Evolutionary conservation across 129 eudicot genomes (phyloP), one percentile per base, ranked within the genome.

Genomic region (sunflower (Helianthus annuus)): DNA sequence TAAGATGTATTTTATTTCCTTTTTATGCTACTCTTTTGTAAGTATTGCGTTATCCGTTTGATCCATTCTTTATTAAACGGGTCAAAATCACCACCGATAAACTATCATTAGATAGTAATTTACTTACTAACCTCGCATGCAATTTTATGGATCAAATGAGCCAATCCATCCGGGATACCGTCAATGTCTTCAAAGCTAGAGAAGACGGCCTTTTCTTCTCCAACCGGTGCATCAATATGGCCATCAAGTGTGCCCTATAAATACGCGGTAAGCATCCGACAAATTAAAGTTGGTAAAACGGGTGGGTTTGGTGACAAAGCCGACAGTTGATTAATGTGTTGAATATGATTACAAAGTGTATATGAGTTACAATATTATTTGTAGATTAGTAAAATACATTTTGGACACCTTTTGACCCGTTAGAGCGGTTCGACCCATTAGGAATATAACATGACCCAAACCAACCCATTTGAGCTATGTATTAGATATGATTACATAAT

Each of bases 81-180:
- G 17, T 5, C 19, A 17, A 15, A 10, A 11, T 16, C 44, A 15
- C 19, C 22, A 13, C 56, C 8, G 24, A 14, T 24, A 13, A 7
- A 24, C 22, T 19, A 71, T 39, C 9, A 22, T 5, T 2, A 19
- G 29, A 27, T 52, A 24, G 54, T 11, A 62, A 24, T 62, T 27
- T 52, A 42, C 48, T 42, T 36, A 65, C 75, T 51, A 63, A 86
- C 98, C 97, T 94, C 98, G 32, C 89, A 85, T 19, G 96, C 86
- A 49, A 94, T 75, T 64, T 87, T 90, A 56, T 94, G 86, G 24
- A 85, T 76, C 27, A 84, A 32, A 49, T 63, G 78, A 71, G 93
- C 90, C 78, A 87, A 67, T 8, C 81, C 81, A 19, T 90, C 97
- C n/a, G 76, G 85, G 73, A 90, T 79, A 15, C 78, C 89, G 58